These are phyloP conservation scores for Trametes villosa DNA, from an alignment of 768 basidiomycete genomes.

Conservation along the genomic window DNA sequence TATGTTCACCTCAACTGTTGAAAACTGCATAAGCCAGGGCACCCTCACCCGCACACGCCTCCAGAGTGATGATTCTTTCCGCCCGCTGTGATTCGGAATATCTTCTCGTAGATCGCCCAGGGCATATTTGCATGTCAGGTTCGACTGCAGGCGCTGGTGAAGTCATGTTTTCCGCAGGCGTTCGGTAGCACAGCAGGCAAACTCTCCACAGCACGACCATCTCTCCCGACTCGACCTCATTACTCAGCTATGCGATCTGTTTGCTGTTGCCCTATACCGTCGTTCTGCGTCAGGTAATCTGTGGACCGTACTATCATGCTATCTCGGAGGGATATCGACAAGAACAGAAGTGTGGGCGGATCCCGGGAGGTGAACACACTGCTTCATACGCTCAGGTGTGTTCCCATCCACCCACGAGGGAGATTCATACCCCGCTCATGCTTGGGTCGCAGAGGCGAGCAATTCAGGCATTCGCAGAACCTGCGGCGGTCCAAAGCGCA, in stretches of 20 bases:
- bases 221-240: background rate
- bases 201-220: background rate
- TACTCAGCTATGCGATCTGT: conserved; percentile 11
- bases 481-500: conserved; percentile 36
- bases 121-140: no score
- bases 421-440: background rate
- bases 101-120: no score
- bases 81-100: no score
- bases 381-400: conserved; percentile 57
- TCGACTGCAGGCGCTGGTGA: no score
- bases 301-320: background rate
- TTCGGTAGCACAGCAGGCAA: no score
- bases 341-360: background rate
- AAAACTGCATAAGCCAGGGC: conserved; percentile 2
- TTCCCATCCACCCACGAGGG: conserved; percentile 4
- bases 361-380: conserved; percentile 48
- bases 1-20: conserved; percentile 30
- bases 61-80: background rate
- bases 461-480: conserved; percentile 69
- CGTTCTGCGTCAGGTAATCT: conserved; percentile 2
- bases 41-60: background rate
- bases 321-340: background rate
- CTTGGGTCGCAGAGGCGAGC: conserved; percentile 59
- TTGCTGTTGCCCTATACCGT: background rate
- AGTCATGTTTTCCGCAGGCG: no score